These are phyloP conservation scores for Raffaelea ambrosiae DNA, from an alignment of 2,329 filamentous ascomycete genomes.

Conservation along the genomic window DNA sequence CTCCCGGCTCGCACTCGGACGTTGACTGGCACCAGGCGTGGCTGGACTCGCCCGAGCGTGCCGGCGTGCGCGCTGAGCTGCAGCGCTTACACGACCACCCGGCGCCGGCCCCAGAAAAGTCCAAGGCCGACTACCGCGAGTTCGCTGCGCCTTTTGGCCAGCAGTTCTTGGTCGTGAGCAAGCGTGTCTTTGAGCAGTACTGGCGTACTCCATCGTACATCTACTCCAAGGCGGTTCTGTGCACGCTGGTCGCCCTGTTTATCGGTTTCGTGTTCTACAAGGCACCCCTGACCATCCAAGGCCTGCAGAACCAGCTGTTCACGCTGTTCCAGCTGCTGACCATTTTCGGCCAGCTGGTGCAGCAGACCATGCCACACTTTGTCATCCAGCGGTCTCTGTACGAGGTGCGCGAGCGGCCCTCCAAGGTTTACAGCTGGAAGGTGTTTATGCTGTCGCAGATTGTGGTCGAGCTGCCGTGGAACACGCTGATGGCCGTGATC, in stretches of 20 bases:
- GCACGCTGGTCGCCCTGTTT: constrained; percentile 58
- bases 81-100: constrained; percentile 45
- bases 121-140: constrained; percentile 50
- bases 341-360: constrained; percentile 70
- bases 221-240: constrained; percentile 70
- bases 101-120: constrained; percentile 20
- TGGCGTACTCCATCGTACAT: constrained; percentile 88
- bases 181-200: constrained; percentile 72
- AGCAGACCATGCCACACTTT: constrained; percentile 81
- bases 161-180: constrained; percentile 60
- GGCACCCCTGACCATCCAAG: constrained; percentile 63
- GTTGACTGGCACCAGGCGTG: constrained; percentile 58
- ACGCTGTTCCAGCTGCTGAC: constrained; percentile 76
- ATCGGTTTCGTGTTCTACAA: constrained; percentile 76
- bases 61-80: constrained; percentile 47
- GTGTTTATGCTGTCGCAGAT: constrained; percentile 80
- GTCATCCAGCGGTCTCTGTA: constrained; percentile 74
- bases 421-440: constrained; percentile 78
- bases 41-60: constrained; percentile 49
- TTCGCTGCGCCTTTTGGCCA: constrained; percentile 67
- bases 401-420: constrained; percentile 76
- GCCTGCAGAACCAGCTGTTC: constrained; percentile 81
- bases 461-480: constrained; percentile 79
- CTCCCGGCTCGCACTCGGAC: constrained; percentile 54
- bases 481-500: constrained; percentile 62